Conservation (phyloP, 306 rosid genomes). For the Potentilla sterilis region DNA sequence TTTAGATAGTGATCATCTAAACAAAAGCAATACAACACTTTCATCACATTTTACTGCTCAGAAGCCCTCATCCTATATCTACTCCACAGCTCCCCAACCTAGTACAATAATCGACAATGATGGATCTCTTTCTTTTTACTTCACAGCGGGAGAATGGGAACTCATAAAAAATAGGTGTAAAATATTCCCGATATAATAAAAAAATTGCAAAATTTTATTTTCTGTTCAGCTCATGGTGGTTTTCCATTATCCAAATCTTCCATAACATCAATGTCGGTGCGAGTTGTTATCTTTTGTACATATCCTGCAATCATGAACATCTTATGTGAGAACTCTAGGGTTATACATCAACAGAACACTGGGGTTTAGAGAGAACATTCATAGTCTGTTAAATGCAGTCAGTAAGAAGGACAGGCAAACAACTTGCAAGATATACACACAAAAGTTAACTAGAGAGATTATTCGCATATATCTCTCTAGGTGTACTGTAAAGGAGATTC, state of each 20-base stretch:
- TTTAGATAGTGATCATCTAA: not conserved
- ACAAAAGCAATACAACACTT: not conserved
- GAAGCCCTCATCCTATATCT: not conserved
- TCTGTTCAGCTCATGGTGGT: constrained; percentile 43
- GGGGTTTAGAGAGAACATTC: not conserved
- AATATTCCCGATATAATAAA: constrained; percentile 24
- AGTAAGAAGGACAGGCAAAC: not conserved
- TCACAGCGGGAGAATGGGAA: constrained; percentile 26
- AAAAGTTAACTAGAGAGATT: constrained; percentile 13
- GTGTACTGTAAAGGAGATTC: not conserved
- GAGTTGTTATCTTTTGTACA: constrained; percentile 94
- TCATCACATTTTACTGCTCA: not conserved
- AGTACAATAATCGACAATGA: not conserved
- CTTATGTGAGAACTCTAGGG: constrained; percentile 2
- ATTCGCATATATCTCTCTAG: not conserved
- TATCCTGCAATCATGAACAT: constrained; percentile 62
- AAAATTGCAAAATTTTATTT: constrained; percentile 13
- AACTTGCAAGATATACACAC: not conserved
- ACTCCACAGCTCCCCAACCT: not conserved
- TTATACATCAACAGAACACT: not conserved
- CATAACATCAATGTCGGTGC: constrained; percentile 80
- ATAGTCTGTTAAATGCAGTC: not conserved
- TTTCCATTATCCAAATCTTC: constrained; percentile 80
- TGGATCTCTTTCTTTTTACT: not conserved
- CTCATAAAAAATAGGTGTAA: constrained; percentile 38